Conservation (phyloP, 441 rosid genomes). For the Hypseocharis bilobata region DNA sequence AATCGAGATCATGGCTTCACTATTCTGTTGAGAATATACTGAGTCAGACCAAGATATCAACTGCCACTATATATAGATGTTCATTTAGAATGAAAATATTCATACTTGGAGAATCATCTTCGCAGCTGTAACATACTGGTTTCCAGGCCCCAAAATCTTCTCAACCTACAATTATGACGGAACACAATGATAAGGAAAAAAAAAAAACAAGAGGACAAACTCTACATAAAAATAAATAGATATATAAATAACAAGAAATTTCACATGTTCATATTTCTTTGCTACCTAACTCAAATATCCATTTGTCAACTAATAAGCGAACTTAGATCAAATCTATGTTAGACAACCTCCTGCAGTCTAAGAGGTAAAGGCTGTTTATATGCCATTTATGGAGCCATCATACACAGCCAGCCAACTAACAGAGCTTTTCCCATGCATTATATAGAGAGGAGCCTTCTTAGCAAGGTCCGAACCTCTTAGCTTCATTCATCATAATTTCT, state of each 20-base stretch:
- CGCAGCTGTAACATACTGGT: constrained; percentile 89
- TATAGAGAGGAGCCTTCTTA: not conserved
- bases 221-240: not conserved
- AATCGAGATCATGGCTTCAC: constrained; percentile 92
- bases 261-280: not conserved
- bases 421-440: not conserved
- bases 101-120: constrained; percentile 87
- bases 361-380: not conserved
- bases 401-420: not conserved
- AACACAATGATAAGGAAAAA: not conserved
- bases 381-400: not conserved
- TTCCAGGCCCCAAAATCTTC: constrained; percentile 87
- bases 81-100: constrained; percentile 13
- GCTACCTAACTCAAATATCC: too few relatives aligned
- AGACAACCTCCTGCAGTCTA: not conserved
- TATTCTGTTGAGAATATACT: constrained; percentile 45
- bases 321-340: too few relatives aligned
- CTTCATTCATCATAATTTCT: not conserved
- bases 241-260: not conserved
- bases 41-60: constrained; percentile 10
- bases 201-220: too few relatives aligned
- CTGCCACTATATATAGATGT: too few relatives aligned
- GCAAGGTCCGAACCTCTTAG: not conserved
- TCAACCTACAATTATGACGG: constrained; percentile 46
- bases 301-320: too few relatives aligned